Evolutionary conservation across 2,329 filamentous ascomycete genomes (phyloP).

Genomic region (Trichoderma simmonsii): DNA sequence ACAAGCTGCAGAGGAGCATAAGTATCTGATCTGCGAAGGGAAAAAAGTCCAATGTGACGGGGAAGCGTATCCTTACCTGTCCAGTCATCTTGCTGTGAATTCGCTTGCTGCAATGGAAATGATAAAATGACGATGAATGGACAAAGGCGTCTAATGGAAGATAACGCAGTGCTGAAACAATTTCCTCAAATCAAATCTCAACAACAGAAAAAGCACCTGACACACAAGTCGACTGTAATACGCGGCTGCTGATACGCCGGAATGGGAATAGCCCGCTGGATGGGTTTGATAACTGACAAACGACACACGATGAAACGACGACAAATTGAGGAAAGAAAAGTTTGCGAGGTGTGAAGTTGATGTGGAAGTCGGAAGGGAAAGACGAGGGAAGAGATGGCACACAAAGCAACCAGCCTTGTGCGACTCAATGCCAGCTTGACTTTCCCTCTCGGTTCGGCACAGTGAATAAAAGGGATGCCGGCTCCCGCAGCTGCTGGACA

Average conservation of each 20-base stretch:
- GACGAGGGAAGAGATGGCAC: background rate
- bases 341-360: background rate
- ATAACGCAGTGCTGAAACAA: background rate
- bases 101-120: background rate
- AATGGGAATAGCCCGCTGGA: background rate
- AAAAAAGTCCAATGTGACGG: background rate
- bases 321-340: background rate
- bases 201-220: background rate
- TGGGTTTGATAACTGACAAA: background rate
- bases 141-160: background rate
- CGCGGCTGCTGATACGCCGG: background rate
- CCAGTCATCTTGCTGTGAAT: conserved; percentile 8
- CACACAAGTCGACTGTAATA: background rate
- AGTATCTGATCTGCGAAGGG: background rate
- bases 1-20: conserved; percentile 27
- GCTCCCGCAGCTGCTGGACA: conserved; percentile 4
- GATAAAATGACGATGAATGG: background rate
- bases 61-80: conserved; percentile 9
- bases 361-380: background rate
- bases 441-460: background rate
- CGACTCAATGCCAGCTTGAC: conserved; percentile 8
- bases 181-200: background rate
- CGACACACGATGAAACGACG: background rate
- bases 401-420: conserved; percentile 9
- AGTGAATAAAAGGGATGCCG: conserved; percentile 3